phyloP scores from a whole-genome alignment of 495 filamentous ascomycete species.

The Lepidopterella palustris region DNA sequence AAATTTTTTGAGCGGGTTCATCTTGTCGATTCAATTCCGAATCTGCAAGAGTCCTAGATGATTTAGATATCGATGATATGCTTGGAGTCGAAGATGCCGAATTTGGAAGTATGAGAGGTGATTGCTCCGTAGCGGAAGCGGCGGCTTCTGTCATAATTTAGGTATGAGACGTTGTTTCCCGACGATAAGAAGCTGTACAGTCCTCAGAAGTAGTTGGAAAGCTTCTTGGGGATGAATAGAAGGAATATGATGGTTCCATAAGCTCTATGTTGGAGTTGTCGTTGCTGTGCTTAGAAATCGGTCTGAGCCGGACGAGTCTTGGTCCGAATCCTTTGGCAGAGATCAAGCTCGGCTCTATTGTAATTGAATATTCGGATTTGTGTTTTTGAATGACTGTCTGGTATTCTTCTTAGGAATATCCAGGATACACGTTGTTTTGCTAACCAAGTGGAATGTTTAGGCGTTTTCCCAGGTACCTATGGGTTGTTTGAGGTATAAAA shows the following conservation, averaged over 20 bases:
- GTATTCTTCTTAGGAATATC: too few relatives aligned
- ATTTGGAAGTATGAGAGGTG: constrained; percentile 15
- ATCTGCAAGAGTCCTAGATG: not conserved
- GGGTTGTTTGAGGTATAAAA: too few relatives aligned
- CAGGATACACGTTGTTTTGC: too few relatives aligned
- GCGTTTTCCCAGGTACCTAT: too few relatives aligned
- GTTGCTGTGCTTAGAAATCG: not conserved
- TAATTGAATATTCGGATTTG: not conserved
- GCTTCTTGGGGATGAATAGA: not conserved
- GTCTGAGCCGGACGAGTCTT: not conserved
- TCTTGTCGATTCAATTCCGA: constrained; percentile 8
- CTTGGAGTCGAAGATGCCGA: constrained; percentile 5
- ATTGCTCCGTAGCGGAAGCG: constrained; percentile 6
- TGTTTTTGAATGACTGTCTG: too few relatives aligned
- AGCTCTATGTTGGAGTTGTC: not conserved
- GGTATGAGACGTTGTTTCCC: too few relatives aligned
- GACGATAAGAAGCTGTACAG: too few relatives aligned
- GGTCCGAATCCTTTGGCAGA: not conserved
- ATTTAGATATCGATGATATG: constrained; percentile 16
- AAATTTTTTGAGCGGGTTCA: constrained; percentile 6
- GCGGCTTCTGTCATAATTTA: not conserved
- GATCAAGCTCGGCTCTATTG: not conserved
- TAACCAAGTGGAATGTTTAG: too few relatives aligned
- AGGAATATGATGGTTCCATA: too few relatives aligned
- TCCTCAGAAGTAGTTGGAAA: too few relatives aligned